These are phyloP conservation scores for Salvia splendens DNA, from an alignment of 257 asterid species.

Conservation along the genomic window DNA sequence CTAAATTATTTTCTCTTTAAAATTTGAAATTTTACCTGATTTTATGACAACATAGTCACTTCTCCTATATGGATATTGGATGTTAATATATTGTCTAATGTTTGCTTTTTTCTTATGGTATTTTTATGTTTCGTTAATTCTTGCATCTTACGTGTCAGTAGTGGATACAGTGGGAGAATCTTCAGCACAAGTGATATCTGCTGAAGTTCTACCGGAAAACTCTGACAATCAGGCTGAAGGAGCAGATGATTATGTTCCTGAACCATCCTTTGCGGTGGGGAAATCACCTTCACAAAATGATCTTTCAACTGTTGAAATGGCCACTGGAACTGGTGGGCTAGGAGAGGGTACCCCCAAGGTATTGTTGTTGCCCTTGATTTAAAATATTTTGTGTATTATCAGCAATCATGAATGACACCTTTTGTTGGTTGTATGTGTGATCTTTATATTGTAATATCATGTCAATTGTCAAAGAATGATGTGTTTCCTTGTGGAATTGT, in stretches of 20 bases:
- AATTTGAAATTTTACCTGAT: slow-evolving; percentile 1
- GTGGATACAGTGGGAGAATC: slow-evolving; percentile 47
- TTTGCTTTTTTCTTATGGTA: slow-evolving; percentile 22
- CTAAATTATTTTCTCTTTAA: neutral
- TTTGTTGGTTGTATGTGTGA: neutral
- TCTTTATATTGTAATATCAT: slow-evolving; percentile 23
- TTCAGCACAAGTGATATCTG: slow-evolving; percentile 37
- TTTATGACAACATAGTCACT: neutral
- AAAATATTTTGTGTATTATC: slow-evolving; percentile 9
- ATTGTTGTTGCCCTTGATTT: slow-evolving; percentile 18
- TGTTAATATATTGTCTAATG: neutral
- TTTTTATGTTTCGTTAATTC: slow-evolving; percentile 28
- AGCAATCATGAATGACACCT: neutral
- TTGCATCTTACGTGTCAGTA: slow-evolving; percentile 34
- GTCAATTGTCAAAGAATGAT: slow-evolving; percentile 11
- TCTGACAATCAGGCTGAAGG: slow-evolving; percentile 49
- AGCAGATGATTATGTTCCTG: slow-evolving; percentile 53
- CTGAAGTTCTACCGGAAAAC: slow-evolving; percentile 38
- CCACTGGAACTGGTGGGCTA: slow-evolving; percentile 70
- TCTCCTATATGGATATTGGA: neutral
- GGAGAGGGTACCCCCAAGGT: slow-evolving; percentile 99
- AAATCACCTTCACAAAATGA: slow-evolving; percentile 77
- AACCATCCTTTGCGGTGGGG: slow-evolving; percentile 70
- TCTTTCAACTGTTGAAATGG: slow-evolving; percentile 46
- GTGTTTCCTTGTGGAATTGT: slow-evolving; percentile 20